Percentiles rank a stretch among this genome's conserved stretches.
Evolutionary conservation across 139 green algal species (phyloP).

Genomic region (Tetradesmus lagerheimii): DNA sequence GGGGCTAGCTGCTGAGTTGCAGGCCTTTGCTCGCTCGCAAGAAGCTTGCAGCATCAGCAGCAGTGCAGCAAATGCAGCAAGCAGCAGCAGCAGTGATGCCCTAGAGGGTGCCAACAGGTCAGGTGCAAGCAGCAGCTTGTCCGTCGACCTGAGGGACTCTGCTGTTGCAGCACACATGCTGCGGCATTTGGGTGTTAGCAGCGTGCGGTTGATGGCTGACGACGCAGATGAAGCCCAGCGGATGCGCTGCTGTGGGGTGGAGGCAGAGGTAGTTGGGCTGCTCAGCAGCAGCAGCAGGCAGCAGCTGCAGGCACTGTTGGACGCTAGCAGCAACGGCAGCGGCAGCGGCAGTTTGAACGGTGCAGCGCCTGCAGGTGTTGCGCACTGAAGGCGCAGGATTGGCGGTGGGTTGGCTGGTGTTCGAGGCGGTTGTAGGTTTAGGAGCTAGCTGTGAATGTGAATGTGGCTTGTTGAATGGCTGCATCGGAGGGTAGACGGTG

Average conservation of each 20-base stretch:
- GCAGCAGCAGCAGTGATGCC: not conserved
- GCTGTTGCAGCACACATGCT: conserved; percentile 70
- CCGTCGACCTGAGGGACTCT: conserved; percentile 51
- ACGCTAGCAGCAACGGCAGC: not conserved
- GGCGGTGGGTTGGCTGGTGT: too few species aligned
- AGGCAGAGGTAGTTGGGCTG: not conserved
- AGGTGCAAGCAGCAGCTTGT: conserved; percentile 25
- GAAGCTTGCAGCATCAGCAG: conserved; percentile 32
- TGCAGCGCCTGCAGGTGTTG: not conserved
- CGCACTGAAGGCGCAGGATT: not conserved
- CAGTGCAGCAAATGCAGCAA: not conserved
- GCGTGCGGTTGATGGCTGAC: not conserved
- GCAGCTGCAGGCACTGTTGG: too few species aligned
- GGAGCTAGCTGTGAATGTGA: too few species aligned
- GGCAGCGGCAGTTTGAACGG: not conserved
- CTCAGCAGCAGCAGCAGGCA: not conserved
- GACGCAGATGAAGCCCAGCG: conserved; percentile 18
- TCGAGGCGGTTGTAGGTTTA: too few species aligned
- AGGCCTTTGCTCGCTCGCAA: conserved; percentile 20
- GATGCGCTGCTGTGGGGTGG: conserved; percentile 20
- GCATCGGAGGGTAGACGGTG: too few species aligned
- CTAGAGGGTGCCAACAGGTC: conserved; percentile 3
- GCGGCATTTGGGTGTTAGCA: conserved; percentile 49
- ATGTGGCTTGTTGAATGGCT: too few species aligned
- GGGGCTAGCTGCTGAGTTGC: conserved; percentile 58